These are phyloP conservation scores for Phytopythium vexans DNA, from an alignment of 352 stramenopile genomes.

Conservation along the genomic window DNA sequence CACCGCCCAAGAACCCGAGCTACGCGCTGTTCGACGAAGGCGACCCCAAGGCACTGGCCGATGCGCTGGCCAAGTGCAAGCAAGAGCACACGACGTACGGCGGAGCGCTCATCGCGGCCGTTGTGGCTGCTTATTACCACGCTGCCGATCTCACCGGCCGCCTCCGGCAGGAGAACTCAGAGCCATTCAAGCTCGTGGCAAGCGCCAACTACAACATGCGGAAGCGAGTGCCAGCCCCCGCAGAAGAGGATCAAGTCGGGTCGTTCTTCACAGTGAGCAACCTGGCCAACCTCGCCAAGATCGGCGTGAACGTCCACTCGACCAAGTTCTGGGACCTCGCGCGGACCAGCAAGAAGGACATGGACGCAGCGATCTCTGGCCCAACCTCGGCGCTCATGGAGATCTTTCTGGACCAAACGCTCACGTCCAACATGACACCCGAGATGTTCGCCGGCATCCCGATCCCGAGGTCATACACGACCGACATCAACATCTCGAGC, in stretches of 20 bases:
- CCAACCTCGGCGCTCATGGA: slow-evolving; percentile 29
- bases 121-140: slow-evolving; percentile 50
- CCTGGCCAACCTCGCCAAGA: slow-evolving; percentile 37
- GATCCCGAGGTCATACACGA: not conserved
- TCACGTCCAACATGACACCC: too few species aligned
- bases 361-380: slow-evolving; percentile 44
- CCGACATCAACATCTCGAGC: too few species aligned
- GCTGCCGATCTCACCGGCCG: slow-evolving; percentile 28
- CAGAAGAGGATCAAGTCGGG: slow-evolving; percentile 33
- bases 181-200: slow-evolving; percentile 32
- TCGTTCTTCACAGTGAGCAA: slow-evolving; percentile 43
- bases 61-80: slow-evolving; percentile 35
- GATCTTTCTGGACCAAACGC: slow-evolving; percentile 26
- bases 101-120: slow-evolving; percentile 38
- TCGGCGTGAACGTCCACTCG: slow-evolving; percentile 39
- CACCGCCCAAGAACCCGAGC: slow-evolving; percentile 39
- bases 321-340: slow-evolving; percentile 57
- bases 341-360: slow-evolving; percentile 33
- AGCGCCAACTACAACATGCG: slow-evolving; percentile 58
- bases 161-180: slow-evolving; percentile 12
- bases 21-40: slow-evolving; percentile 35
- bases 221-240: slow-evolving; percentile 13
- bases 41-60: slow-evolving; percentile 31
- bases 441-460: slow-evolving; percentile 1
- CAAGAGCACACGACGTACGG: slow-evolving; percentile 37